phyloP scores from a whole-genome alignment of 2,329 filamentous ascomycete species.

The Ophiostoma piceae region DNA sequence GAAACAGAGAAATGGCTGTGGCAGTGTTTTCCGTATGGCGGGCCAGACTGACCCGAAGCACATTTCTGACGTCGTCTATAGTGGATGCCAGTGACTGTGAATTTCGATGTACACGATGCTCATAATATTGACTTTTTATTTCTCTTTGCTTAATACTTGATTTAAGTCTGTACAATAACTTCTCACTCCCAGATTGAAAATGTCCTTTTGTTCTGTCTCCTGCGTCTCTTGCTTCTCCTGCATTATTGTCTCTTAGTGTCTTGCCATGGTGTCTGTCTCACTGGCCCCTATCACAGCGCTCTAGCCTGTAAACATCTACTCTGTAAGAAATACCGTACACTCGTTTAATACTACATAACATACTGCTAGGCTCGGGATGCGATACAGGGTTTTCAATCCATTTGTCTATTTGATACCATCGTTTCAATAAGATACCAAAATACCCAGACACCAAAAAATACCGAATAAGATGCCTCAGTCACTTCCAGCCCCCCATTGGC shows the following conservation, averaged over 20 bases:
- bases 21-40: too few relatives aligned
- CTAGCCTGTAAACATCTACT: background rate
- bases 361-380: background rate
- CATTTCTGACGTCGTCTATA: too few relatives aligned
- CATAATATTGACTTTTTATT: too few relatives aligned
- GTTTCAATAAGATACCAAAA: background rate
- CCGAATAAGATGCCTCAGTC: background rate
- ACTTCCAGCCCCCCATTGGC: background rate
- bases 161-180: too few relatives aligned
- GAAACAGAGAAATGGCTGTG: too few relatives aligned
- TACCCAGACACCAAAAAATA: background rate
- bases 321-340: background rate
- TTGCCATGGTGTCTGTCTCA: background rate
- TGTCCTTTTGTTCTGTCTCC: background rate
- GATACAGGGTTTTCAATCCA: background rate
- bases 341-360: background rate
- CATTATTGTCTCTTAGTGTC: background rate
- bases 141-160: too few relatives aligned
- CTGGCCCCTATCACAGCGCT: background rate
- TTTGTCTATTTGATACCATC: background rate
- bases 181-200: too few relatives aligned
- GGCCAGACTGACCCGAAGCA: too few relatives aligned
- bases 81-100: too few relatives aligned
- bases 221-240: background rate
- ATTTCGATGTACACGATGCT: too few relatives aligned